A percentile compares a stretch with the other conserved stretches of the same genome.
phyloP scores from a whole-genome alignment of 257 asterid genomes.

The Nicotiana noctiflora region DNA sequence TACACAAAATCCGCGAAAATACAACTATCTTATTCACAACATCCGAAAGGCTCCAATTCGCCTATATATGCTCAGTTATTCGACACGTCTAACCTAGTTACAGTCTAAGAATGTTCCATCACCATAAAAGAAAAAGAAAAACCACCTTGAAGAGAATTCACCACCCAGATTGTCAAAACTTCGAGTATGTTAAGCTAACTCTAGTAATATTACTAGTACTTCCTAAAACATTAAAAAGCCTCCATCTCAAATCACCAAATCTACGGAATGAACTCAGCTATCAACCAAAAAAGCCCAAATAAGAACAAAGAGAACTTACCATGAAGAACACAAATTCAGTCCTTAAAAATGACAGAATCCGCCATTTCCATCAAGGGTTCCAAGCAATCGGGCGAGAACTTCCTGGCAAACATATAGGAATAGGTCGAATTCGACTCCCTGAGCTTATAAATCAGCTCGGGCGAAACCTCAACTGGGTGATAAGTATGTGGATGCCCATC shows the following conservation, averaged over 20 bases:
- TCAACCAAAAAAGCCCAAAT: neutral
- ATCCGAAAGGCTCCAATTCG: neutral
- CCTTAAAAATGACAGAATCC: constrained; percentile 66
- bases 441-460: constrained; percentile 52
- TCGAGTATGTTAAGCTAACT: neutral
- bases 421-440: constrained; percentile 63
- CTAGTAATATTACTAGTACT: constrained; percentile 12
- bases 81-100: neutral
- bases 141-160: constrained; percentile 16
- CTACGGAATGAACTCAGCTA: neutral
- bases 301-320: constrained; percentile 34
- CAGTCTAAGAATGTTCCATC: constrained; percentile 14
- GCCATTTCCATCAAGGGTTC: constrained; percentile 65
- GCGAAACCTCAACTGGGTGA: constrained; percentile 51
- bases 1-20: neutral
- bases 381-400: constrained; percentile 79
- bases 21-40: neutral
- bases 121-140: neutral
- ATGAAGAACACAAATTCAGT: constrained; percentile 35
- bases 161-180: constrained; percentile 10
- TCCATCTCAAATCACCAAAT: constrained; percentile 6
- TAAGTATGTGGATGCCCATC: constrained; percentile 90
- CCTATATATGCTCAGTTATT: neutral
- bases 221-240: neutral
- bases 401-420: constrained; percentile 68